A percentile compares a stretch with the other conserved stretches of the same genome.
These are phyloP conservation scores for Vaccinium macrocarpon DNA, from an alignment of 148 eudicot genomes.

Conservation along the genomic window DNA sequence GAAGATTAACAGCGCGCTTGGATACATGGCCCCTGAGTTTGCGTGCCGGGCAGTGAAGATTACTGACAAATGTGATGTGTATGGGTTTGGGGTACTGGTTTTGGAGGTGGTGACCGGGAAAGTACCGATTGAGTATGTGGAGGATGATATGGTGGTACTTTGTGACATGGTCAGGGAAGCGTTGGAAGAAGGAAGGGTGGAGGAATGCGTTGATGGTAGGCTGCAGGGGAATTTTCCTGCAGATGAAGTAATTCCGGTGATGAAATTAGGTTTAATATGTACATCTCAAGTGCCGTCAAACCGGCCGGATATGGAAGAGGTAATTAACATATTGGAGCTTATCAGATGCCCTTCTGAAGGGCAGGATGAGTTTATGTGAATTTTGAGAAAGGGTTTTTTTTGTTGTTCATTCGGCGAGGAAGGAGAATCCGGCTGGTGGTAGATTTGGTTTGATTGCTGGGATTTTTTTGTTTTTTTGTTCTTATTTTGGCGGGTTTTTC, in stretches of 20 bases:
- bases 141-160: slow-evolving; percentile 84
- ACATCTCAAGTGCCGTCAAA: slow-evolving; percentile 95
- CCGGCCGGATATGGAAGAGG: slow-evolving; percentile 89
- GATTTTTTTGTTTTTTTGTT: slow-evolving; percentile 10
- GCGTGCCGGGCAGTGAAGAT: slow-evolving; percentile 83
- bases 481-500: slow-evolving; percentile 15
- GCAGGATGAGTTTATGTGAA: slow-evolving; percentile 56
- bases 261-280: slow-evolving; percentile 84
- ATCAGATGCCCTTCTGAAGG: slow-evolving; percentile 77
- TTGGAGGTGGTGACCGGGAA: slow-evolving; percentile 79
- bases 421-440: slow-evolving; percentile 49
- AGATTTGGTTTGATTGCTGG: slow-evolving; percentile 20
- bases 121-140: slow-evolving; percentile 94
- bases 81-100: slow-evolving; percentile 80
- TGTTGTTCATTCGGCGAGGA: slow-evolving; percentile 37
- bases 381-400: slow-evolving; percentile 1
- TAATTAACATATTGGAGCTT: slow-evolving; percentile 79
- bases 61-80: slow-evolving; percentile 86
- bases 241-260: slow-evolving; percentile 78
- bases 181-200: slow-evolving; percentile 80
- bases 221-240: slow-evolving; percentile 71
- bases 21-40: slow-evolving; percentile 97
- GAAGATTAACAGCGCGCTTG: slow-evolving; percentile 89
- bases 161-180: slow-evolving; percentile 92
- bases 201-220: slow-evolving; percentile 73